Percentiles rank a stretch among this genome's conserved stretches.
These are phyloP conservation scores for Barbatosphaeria neglecta DNA, from an alignment of 495 filamentous ascomycete genomes.

Conservation along the genomic window DNA sequence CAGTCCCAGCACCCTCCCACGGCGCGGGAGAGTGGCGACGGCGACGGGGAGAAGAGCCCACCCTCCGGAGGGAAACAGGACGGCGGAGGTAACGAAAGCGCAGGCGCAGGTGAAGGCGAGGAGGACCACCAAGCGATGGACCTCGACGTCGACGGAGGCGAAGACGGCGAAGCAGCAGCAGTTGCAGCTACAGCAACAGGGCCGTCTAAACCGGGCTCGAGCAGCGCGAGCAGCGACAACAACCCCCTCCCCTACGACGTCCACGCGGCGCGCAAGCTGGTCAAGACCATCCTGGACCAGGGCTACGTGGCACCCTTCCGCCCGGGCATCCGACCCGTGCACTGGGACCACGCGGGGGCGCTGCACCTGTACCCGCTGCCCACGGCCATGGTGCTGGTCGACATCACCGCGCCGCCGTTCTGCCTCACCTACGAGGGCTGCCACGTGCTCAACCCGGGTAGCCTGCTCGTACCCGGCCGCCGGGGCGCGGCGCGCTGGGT, in stretches of 20 bases:
- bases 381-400: conserved; percentile 67
- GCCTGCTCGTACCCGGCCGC: conserved; percentile 50
- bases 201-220: conserved; percentile 7
- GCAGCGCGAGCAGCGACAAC: conserved; percentile 2
- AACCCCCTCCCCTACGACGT: conserved; percentile 35
- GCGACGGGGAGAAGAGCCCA: conserved; percentile 13
- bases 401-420: conserved; percentile 69
- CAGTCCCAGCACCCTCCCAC: conserved; percentile 25
- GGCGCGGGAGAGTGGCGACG: conserved; percentile 11
- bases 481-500: conserved; percentile 64
- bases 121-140: conserved; percentile 26
- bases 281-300: conserved; percentile 90
- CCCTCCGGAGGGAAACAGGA: conserved; percentile 1
- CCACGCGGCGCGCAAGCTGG: conserved; percentile 62
- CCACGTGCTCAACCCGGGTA: conserved; percentile 89
- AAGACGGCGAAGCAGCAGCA: background rate
- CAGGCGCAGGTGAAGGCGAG: conserved; percentile 6
- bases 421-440: conserved; percentile 87
- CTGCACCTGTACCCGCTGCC: conserved; percentile 81
- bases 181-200: conserved; percentile 21
- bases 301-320: conserved; percentile 80
- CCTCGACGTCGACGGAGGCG: conserved; percentile 5
- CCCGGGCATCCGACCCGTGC: conserved; percentile 57
- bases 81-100: too few relatives aligned
- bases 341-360: conserved; percentile 72